A percentile compares a stretch with the other conserved stretches of the same genome.
phyloP scores from a whole-genome alignment of 2,329 filamentous ascomycete species.

The Colletotrichum sp. region DNA sequence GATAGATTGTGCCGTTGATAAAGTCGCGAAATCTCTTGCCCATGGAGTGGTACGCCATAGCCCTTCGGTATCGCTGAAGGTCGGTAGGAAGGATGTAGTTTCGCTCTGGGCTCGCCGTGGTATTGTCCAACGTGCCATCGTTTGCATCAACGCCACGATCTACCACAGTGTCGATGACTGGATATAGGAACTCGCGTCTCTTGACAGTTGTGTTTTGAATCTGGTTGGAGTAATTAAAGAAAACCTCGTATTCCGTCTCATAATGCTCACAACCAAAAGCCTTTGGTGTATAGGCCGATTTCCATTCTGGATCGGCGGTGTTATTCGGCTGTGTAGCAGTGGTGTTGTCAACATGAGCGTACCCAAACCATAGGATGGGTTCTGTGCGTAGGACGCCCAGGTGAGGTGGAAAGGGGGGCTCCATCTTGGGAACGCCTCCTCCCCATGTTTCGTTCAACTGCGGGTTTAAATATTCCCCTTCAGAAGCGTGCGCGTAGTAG shows the following conservation, averaged over 20 bases:
- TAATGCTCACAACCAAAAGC: slow-evolving; percentile 39
- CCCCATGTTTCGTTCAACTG: slow-evolving; percentile 26
- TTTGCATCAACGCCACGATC: slow-evolving; percentile 24
- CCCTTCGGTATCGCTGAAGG: slow-evolving; percentile 29
- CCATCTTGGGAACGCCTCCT: slow-evolving; percentile 30
- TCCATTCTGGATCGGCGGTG: slow-evolving; percentile 28
- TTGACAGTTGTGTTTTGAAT: slow-evolving; percentile 28
- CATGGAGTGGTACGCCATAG: slow-evolving; percentile 36
- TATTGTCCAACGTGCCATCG: slow-evolving; percentile 38
- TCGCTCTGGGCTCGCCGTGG: slow-evolving; percentile 27
- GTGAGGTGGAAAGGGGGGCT: slow-evolving; percentile 26
- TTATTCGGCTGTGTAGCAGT: slow-evolving; percentile 22
- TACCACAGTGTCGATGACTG: slow-evolving; percentile 33
- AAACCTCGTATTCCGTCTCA: slow-evolving; percentile 35
- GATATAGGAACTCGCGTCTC: slow-evolving; percentile 24
- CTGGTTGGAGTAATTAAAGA: slow-evolving; percentile 30
- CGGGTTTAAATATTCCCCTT: slow-evolving; percentile 30
- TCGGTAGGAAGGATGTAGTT: slow-evolving; percentile 31
- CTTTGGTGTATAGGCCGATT: slow-evolving; percentile 33
- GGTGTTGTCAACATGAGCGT: slow-evolving; percentile 28
- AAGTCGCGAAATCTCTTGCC: slow-evolving; percentile 32
- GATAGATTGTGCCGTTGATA: slow-evolving; percentile 34
- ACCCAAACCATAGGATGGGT: slow-evolving; percentile 40
- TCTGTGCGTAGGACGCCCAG: slow-evolving; percentile 38
- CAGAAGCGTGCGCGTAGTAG: slow-evolving; percentile 31